Conservation (phyloP, 192 early-diverging fungal species). For the Coemansia sp. region DNA sequence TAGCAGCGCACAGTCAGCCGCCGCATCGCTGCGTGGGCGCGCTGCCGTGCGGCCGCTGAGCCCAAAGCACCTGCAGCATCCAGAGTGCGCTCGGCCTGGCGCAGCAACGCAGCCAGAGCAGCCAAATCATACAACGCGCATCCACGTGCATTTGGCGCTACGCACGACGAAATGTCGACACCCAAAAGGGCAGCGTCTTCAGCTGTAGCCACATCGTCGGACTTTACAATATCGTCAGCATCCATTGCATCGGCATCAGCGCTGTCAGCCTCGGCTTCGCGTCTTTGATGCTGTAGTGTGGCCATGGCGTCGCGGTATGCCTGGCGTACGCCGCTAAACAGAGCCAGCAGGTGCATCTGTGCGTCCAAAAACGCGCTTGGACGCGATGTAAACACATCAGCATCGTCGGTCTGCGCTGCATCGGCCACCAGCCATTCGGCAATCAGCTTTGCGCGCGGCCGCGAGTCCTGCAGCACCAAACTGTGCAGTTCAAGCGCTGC, state of each 20-base stretch:
- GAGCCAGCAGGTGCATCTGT: constrained; percentile 45
- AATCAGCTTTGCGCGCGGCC: constrained; percentile 44
- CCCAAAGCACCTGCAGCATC: constrained; percentile 53
- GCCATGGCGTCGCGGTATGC: constrained; percentile 38
- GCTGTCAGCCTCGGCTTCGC: constrained; percentile 24
- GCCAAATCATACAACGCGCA: constrained; percentile 69
- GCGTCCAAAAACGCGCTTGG: constrained; percentile 38
- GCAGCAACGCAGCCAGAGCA: constrained; percentile 63
- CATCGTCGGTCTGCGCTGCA: constrained; percentile 20
- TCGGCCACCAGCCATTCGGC: constrained; percentile 52
- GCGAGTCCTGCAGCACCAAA: constrained; percentile 55
- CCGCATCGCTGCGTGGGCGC: constrained; percentile 58
- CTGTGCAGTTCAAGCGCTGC: constrained; percentile 86
- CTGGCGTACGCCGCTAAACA: constrained; percentile 46
- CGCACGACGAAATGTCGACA: constrained; percentile 55
- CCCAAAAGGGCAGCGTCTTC: constrained; percentile 73
- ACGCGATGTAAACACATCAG: constrained; percentile 22
- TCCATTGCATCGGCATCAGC: constrained; percentile 22
- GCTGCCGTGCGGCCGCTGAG: constrained; percentile 47
- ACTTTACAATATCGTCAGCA: constrained; percentile 21
- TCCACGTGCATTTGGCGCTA: constrained; percentile 58
- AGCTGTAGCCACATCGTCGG: constrained; percentile 9
- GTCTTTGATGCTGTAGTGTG: constrained; percentile 25
- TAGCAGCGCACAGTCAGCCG: constrained; percentile 65
- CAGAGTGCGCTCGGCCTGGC: constrained; percentile 42